Evolutionary conservation across 1,284 basidiomycete species (phyloP).

Genomic region (Trichosporon asahii): DNA sequence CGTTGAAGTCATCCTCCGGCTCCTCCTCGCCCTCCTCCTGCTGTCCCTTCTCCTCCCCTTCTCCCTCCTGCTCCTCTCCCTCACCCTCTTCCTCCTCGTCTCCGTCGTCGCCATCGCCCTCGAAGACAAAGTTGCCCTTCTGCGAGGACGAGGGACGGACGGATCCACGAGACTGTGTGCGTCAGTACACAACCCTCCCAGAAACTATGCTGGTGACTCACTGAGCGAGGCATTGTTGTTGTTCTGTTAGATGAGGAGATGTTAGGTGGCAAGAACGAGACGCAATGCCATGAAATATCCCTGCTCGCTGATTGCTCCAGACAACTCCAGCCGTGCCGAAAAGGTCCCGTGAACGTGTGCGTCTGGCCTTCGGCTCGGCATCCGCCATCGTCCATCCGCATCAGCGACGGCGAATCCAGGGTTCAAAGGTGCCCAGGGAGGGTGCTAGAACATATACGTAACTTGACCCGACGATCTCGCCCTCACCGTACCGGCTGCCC

Average conservation of each 20-base stretch:
- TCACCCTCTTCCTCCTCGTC: constrained; percentile 32
- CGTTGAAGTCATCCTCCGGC: constrained; percentile 89
- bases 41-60: constrained; percentile 14
- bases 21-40: constrained; percentile 59
- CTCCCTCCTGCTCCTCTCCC: constrained; percentile 22
- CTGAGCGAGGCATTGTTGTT: constrained; percentile 38
- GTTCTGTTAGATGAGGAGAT: neutral
- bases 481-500: neutral
- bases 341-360: constrained; percentile 5
- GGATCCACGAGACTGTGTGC: constrained; percentile 37
- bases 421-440: neutral
- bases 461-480: neutral
- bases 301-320: neutral
- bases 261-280: constrained; percentile 22
- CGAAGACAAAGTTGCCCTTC: constrained; percentile 37
- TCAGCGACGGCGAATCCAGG: neutral
- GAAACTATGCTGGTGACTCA: constrained; percentile 18
- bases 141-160: constrained; percentile 43
- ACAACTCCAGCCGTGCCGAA: neutral
- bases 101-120: constrained; percentile 34
- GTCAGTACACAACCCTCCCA: too few species aligned
- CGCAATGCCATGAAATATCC: constrained; percentile 11
- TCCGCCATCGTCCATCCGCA: neutral
- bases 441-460: constrained; percentile 7
- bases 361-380: neutral